A percentile compares a stretch with the other conserved stretches of the same genome.
phyloP scores from a whole-genome alignment of 2,329 filamentous ascomycete genomes.

The Xylariaceae sp. region DNA sequence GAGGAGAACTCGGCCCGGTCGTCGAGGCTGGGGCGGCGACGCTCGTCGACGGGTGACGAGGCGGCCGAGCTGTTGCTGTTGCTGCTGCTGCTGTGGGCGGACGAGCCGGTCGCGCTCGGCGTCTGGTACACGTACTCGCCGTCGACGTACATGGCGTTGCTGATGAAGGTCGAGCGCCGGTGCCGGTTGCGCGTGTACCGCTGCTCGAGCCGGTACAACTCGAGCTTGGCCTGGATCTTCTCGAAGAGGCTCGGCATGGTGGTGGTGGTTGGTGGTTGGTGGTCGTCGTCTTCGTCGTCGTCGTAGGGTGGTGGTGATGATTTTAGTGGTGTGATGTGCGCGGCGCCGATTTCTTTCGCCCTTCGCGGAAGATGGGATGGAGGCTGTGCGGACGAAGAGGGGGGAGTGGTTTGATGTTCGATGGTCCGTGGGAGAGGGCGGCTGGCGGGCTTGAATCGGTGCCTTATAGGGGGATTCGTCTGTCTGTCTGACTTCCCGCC shows the following conservation, averaged over 20 bases:
- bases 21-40: slow-evolving; percentile 20
- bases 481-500: no score
- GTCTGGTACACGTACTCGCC: slow-evolving; percentile 86
- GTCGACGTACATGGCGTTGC: slow-evolving; percentile 85
- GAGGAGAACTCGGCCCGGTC: slow-evolving; percentile 19
- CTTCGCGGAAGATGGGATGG: no score
- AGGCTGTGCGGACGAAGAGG: no score
- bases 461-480: no score
- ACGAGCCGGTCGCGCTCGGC: slow-evolving; percentile 51
- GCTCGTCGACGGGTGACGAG: slow-evolving; percentile 13
- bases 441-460: no score
- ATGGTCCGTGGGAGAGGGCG: no score
- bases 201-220: slow-evolving; percentile 92
- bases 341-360: no score
- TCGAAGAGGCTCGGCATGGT: slow-evolving; percentile 44
- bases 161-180: slow-evolving; percentile 81
- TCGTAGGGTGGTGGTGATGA: no score
- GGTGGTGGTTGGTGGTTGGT: slow-evolving; percentile 5
- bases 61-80: slow-evolving; percentile 12
- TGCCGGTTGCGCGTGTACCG: slow-evolving; percentile 83
- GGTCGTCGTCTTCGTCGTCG: no score
- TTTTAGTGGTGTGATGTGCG: no score
- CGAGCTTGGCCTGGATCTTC: slow-evolving; percentile 61
- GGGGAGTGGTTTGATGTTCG: no score
- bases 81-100: slow-evolving; percentile 38